Percentiles rank a stretch among this genome's conserved stretches.
These are phyloP conservation scores for Termitomyces bulborhizus DNA, from an alignment of 768 basidiomycete genomes.

Conservation along the genomic window DNA sequence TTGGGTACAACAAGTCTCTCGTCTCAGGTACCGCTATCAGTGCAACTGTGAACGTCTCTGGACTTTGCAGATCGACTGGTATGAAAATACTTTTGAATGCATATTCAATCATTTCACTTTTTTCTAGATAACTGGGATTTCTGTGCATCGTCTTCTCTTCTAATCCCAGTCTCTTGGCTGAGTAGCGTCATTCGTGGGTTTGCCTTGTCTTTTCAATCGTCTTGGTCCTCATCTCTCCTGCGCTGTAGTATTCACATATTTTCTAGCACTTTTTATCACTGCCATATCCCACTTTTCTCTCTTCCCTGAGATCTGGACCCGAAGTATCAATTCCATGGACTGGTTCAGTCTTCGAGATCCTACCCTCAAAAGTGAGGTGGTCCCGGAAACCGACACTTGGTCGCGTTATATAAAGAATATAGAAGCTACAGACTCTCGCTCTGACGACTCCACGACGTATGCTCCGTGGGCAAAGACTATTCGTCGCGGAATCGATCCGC, in stretches of 20 bases:
- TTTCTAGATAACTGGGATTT: slow-evolving; percentile 32
- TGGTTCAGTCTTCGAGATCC: slow-evolving; percentile 42
- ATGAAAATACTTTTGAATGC: slow-evolving; percentile 11
- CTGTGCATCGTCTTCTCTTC: slow-evolving; percentile 42
- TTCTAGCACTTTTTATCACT: slow-evolving; percentile 43
- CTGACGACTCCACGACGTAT: slow-evolving; percentile 19
- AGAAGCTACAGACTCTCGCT: slow-evolving; percentile 7
- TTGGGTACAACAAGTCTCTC: background rate
- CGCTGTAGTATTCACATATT: slow-evolving; percentile 44
- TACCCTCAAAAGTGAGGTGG: background rate
- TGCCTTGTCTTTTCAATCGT: background rate
- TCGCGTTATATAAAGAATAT: slow-evolving; percentile 18
- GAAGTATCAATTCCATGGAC: slow-evolving; percentile 42
- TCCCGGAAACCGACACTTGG: slow-evolving; percentile 6
- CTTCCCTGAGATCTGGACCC: slow-evolving; percentile 46
- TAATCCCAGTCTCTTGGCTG: slow-evolving; percentile 44
- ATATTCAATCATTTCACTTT: slow-evolving; percentile 3
- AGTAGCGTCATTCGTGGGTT: slow-evolving; percentile 39
- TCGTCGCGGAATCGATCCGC: slow-evolving; percentile 53
- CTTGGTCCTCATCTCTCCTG: background rate
- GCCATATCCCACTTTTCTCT: slow-evolving; percentile 36
- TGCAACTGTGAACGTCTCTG: slow-evolving; percentile 36
- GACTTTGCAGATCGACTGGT: slow-evolving; percentile 25
- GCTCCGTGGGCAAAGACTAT: slow-evolving; percentile 47
- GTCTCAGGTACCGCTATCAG: slow-evolving; percentile 42